phyloP scores from a whole-genome alignment of 2,329 filamentous ascomycete genomes.

The Arthrobotrys iridis region DNA sequence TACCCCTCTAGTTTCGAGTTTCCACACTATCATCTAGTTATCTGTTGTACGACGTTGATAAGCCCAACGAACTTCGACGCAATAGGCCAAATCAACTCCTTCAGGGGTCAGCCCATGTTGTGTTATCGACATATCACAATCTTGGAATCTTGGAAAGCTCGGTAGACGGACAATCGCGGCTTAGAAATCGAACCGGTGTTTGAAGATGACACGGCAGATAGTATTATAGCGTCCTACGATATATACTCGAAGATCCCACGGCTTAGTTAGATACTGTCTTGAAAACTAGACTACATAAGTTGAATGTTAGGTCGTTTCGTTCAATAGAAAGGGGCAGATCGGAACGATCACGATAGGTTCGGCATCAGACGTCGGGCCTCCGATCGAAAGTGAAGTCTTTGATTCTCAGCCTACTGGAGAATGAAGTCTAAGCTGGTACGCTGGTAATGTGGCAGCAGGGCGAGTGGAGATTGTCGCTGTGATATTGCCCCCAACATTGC shows the following conservation, averaged over 20 bases:
- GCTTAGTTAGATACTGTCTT: not conserved
- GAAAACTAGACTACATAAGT: too few species aligned
- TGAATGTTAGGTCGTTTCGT: too few species aligned
- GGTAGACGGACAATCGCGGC: not conserved
- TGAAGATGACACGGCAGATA: not conserved
- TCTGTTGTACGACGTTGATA: constrained; percentile 12
- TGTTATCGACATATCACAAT: constrained; percentile 9
- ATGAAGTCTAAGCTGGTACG: too few species aligned
- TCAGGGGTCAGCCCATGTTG: not conserved
- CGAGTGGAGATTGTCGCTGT: constrained; percentile 10
- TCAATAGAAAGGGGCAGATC: constrained; percentile 4
- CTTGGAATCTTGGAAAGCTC: not conserved
- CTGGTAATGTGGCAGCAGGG: too few species aligned
- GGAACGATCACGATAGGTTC: not conserved
- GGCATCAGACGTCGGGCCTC: not conserved
- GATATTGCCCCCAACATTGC: not conserved
- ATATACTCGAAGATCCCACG: not conserved
- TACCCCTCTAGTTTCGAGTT: not conserved
- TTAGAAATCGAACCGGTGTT: constrained; percentile 4
- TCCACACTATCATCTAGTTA: not conserved
- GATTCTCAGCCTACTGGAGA: not conserved
- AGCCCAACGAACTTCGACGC: not conserved
- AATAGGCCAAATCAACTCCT: not conserved
- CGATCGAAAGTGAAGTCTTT: not conserved
- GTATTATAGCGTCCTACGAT: not conserved